Conservation (phyloP, 371 early-diverging fungal species). For the Mucor lusitanicus region DNA sequence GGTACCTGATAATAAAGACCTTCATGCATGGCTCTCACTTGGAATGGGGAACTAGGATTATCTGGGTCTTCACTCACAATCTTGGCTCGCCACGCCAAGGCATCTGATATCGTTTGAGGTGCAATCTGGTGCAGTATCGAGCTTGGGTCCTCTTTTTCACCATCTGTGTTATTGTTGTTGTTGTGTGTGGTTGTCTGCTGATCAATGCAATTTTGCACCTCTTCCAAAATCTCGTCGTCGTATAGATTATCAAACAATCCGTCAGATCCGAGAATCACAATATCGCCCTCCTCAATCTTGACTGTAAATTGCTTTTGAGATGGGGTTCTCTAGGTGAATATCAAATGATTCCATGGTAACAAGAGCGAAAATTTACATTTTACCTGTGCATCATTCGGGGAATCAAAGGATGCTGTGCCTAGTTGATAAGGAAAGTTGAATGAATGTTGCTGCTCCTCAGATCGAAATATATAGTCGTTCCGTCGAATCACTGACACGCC, state of each 20-base stretch:
- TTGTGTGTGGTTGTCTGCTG: background rate
- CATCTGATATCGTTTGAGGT: conserved; percentile 73
- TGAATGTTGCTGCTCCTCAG: conserved; percentile 84
- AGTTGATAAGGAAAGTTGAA: conserved; percentile 81
- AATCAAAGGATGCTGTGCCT: conserved; percentile 64
- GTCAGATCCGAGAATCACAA: conserved; percentile 75
- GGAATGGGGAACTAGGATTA: conserved; percentile 79
- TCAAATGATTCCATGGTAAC: background rate
- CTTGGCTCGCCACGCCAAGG: conserved; percentile 73
- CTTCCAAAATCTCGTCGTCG: conserved; percentile 75
- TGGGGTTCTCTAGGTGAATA: background rate
- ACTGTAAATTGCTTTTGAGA: conserved; percentile 62
- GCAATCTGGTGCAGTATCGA: conserved; percentile 48
- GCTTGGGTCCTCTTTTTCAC: background rate
- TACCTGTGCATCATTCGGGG: conserved; percentile 70
- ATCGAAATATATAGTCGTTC: conserved; percentile 83
- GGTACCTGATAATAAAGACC: conserved; percentile 63
- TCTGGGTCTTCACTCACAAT: conserved; percentile 75
- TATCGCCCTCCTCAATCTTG: conserved; percentile 74
- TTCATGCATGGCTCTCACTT: conserved; percentile 72
- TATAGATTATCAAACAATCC: conserved; percentile 82
- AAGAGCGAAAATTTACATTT: background rate
- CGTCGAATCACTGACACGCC: conserved; percentile 83
- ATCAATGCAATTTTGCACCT: conserved; percentile 43
- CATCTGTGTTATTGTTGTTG: no score